A percentile compares a stretch with the other conserved stretches of the same genome.
phyloP scores from a whole-genome alignment of 2,329 filamentous ascomycete genomes.

The Trichocomaceae sp. region DNA sequence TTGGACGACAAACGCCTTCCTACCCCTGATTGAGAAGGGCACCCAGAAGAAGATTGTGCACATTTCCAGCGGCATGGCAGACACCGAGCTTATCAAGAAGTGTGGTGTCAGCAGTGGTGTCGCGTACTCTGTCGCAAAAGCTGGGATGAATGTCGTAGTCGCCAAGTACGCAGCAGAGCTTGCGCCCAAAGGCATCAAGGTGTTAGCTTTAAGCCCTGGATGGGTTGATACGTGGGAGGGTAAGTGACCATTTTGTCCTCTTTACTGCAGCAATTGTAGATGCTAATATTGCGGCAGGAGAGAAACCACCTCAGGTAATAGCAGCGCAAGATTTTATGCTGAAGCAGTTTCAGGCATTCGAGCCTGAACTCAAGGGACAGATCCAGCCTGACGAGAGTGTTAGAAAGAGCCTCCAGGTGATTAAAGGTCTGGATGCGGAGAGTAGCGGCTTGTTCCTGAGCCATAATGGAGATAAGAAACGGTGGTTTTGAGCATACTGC shows the following conservation, averaged over 20 bases:
- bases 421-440: constrained; percentile 18
- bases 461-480: constrained; percentile 28
- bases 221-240: constrained; percentile 24
- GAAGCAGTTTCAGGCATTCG: constrained; percentile 17
- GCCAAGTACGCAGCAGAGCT: constrained; percentile 37
- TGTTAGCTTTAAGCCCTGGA: constrained; percentile 30
- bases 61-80: constrained; percentile 34
- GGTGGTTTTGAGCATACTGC: too few species aligned
- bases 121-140: constrained; percentile 36
- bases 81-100: constrained; percentile 19
- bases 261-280: background rate
- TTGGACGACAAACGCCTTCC: constrained; percentile 33
- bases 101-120: constrained; percentile 20
- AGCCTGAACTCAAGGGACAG: constrained; percentile 19
- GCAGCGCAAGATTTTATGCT: constrained; percentile 14
- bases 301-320: background rate
- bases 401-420: constrained; percentile 19
- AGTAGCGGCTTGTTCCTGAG: constrained; percentile 21
- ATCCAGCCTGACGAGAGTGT: constrained; percentile 23
- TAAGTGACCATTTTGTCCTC: constrained; percentile 12
- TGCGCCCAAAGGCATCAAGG: constrained; percentile 27
- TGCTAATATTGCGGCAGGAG: too few species aligned
- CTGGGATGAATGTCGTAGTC: constrained; percentile 35
- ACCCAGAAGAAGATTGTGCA: constrained; percentile 38
- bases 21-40: constrained; percentile 36